Conservation (phyloP, 2,329 filamentous ascomycete species). For the Corinectria fuckeliana region DNA sequence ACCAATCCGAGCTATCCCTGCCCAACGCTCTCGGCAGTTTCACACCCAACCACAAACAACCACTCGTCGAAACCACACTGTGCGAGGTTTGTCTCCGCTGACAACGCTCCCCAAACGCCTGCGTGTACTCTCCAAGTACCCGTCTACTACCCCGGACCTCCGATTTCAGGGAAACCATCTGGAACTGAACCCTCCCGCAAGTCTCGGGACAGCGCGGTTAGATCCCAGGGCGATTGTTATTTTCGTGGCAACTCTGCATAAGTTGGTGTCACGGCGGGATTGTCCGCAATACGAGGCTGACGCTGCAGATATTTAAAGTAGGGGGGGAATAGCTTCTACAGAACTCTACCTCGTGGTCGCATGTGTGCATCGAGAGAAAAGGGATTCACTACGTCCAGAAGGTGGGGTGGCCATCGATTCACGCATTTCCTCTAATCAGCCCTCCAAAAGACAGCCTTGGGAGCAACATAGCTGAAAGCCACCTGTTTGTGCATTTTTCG, state of each 20-base stretch:
- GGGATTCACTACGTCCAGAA: not conserved
- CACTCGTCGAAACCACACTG: not conserved
- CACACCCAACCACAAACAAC: not conserved
- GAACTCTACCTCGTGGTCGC: constrained; percentile 5
- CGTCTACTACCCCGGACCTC: constrained; percentile 12
- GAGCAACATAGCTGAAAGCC: not conserved
- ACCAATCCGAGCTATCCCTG: too few species aligned
- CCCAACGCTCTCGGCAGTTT: not conserved
- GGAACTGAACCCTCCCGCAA: constrained; percentile 15
- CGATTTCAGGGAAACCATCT: constrained; percentile 2
- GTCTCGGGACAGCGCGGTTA: constrained; percentile 17
- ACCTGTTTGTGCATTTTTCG: not conserved
- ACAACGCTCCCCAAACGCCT: not conserved
- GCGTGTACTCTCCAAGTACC: constrained; percentile 1
- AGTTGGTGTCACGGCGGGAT: constrained; percentile 25
- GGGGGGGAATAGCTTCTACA: too few species aligned
- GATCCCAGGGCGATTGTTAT: constrained; percentile 6
- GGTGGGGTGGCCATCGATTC: not conserved
- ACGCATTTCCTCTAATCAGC: not conserved
- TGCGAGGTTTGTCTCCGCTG: constrained; percentile 1
- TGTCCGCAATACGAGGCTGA: constrained; percentile 32
- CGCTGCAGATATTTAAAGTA: constrained; percentile 19
- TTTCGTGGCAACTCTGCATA: constrained; percentile 21
- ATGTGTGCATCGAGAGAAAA: not conserved
- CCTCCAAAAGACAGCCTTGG: not conserved